Evolutionary conservation across 257 asterid species (phyloP), one percentile per base, ranked within the genome.

Genomic region (Prunella vulgaris): DNA sequence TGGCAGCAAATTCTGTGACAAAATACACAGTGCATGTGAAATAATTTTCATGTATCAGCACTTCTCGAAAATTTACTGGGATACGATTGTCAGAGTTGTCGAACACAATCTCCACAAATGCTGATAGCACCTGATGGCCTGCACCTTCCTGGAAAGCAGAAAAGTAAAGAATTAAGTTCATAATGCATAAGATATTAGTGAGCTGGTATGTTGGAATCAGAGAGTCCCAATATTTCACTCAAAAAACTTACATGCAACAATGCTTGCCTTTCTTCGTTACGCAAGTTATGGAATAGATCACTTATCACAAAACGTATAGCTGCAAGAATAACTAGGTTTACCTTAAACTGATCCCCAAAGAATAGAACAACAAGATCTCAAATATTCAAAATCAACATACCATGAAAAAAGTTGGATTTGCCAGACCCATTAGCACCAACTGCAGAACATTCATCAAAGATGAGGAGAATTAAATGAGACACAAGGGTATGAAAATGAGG

Each of bases 391-490:
- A 71, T 51, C 60, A 54, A 53, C 79, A 54, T 76, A 93, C 99
- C 99, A 53, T 88, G 96, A 88, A 93, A 93, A 80, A 93, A 93
- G 78, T 93, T 93, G 46, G 97, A 93, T 78, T 93, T 93, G 60
- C 99, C 99, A 32, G 97, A 93, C 54, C 99, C 99, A 84, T 93
- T 93, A 58, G 99, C 99, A 69, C 99, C 99, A 80, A 93, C 99
- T 93, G 87, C 84, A 80, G 17, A 51, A 24, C 56, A 74, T 38
- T 77, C 56, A 37, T 49, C 59, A 32, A 32, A 32, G 9, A 32
- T 1, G 37, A 5, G 7, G 37, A 28, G 33, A 28, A 1, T 28
- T 28, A 28, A 28, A 28, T 21, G 15, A 38, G 53, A 17, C 25
- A 59, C 38, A 58, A 59, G 28, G 14, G 22, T 20, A 13, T 3